Evolutionary conservation across 2,329 filamentous ascomycete genomes (phyloP).

Genomic region (Basipetospora sp.): DNA sequence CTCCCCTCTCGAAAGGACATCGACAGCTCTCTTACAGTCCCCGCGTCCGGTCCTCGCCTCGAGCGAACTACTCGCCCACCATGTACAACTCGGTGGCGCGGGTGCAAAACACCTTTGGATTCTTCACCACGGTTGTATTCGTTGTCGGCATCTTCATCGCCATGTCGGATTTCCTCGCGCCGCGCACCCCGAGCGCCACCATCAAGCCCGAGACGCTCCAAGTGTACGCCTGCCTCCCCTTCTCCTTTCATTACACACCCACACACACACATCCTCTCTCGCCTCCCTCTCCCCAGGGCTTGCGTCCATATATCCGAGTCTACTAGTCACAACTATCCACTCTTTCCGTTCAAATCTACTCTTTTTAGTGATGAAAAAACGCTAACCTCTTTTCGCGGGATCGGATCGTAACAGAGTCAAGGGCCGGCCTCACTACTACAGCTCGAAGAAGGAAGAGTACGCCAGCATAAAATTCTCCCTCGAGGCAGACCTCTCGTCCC

Average conservation of each 20-base stretch:
- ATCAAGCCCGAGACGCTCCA: conserved; percentile 63
- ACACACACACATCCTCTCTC: not conserved
- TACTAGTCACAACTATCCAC: not conserved
- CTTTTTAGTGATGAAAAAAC: not conserved
- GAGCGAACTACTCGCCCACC: conserved; percentile 21
- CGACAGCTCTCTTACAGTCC: not conserved
- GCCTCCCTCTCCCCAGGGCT: conserved; percentile 1
- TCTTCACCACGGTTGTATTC: conserved; percentile 91
- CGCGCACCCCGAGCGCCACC: conserved; percentile 48
- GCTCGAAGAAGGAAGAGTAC: conserved; percentile 83
- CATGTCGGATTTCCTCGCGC: conserved; percentile 56
- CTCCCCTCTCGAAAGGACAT: too few relatives aligned
- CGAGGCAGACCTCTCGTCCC: conserved; percentile 73
- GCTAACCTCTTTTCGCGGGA: not conserved
- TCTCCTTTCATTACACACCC: not conserved
- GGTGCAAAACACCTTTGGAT: conserved; percentile 84
- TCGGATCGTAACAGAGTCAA: conserved; percentile 45
- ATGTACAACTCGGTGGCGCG: conserved; percentile 86
- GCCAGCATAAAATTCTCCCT: conserved; percentile 87
- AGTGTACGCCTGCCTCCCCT: conserved; percentile 44
- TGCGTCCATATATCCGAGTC: too few relatives aligned
- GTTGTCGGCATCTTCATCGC: conserved; percentile 67
- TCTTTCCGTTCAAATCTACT: not conserved
- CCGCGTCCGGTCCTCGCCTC: not conserved
- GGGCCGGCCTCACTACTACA: conserved; percentile 93